Percentiles rank a stretch among this genome's conserved stretches.
phyloP scores from a whole-genome alignment of 2,329 filamentous ascomycete genomes.

The Epichloe aotearoae region DNA sequence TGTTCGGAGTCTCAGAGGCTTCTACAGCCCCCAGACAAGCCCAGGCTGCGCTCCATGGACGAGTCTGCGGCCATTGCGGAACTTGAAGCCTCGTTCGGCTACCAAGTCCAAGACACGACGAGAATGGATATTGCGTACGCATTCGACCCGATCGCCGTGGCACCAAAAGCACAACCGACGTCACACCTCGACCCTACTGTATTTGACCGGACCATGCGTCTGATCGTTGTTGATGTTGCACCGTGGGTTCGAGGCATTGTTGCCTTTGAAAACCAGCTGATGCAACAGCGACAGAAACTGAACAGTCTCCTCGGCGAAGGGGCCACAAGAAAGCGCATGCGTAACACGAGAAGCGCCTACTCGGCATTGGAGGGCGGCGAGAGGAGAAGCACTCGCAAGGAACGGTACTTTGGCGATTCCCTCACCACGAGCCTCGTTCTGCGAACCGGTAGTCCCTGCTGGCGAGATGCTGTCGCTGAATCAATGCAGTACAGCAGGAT shows the following conservation, averaged over 20 bases:
- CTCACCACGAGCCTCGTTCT: conserved; percentile 50
- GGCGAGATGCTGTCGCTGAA: conserved; percentile 18
- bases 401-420: conserved; percentile 55
- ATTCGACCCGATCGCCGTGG: conserved; percentile 46
- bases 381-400: conserved; percentile 51
- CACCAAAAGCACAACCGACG: conserved; percentile 27
- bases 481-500: conserved; percentile 8
- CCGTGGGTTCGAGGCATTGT: conserved; percentile 85
- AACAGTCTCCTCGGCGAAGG: conserved; percentile 50
- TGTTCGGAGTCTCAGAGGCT: not conserved
- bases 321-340: conserved; percentile 36
- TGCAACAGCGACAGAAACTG: conserved; percentile 50
- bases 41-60: conserved; percentile 15
- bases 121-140: conserved; percentile 43
- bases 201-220: conserved; percentile 57
- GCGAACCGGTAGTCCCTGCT: conserved; percentile 41
- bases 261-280: conserved; percentile 57
- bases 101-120: conserved; percentile 17
- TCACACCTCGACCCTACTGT: conserved; percentile 51
- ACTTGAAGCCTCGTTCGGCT: conserved; percentile 26
- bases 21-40: not conserved
- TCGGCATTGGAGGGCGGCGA: conserved; percentile 66
- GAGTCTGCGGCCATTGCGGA: conserved; percentile 21
- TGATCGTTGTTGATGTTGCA: conserved; percentile 65
- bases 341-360: conserved; percentile 61